Percentiles rank a stretch among this genome's conserved stretches.
These are phyloP conservation scores for Cinnamomum chago DNA, from an alignment of 164 flowering plant species.

Conservation along the genomic window DNA sequence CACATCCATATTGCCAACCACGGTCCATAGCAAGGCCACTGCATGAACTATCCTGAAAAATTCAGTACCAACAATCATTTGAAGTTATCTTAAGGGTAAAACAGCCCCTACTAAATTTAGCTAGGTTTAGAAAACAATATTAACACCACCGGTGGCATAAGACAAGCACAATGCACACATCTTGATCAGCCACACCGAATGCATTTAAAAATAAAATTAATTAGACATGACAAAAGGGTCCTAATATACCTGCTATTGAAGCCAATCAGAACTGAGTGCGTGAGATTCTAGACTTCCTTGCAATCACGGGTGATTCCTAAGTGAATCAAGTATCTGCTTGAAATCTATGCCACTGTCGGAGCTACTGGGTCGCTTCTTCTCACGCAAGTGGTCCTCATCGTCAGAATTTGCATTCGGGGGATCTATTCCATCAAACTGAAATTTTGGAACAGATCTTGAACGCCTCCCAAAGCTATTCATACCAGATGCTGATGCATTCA, in stretches of 20 bases:
- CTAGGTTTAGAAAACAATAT: background rate
- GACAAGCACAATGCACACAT: background rate
- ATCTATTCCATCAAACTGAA: background rate
- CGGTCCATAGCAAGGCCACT: background rate
- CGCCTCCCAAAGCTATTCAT: slow-evolving; percentile 3
- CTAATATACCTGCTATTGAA: background rate
- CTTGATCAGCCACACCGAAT: background rate
- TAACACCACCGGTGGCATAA: background rate
- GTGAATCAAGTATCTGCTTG: slow-evolving; percentile 26
- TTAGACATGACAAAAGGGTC: background rate
- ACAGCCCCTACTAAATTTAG: background rate
- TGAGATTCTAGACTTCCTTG: background rate
- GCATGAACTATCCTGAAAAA: background rate
- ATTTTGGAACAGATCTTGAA: slow-evolving; percentile 6
- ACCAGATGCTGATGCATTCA: slow-evolving; percentile 8
- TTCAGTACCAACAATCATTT: background rate
- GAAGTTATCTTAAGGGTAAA: background rate
- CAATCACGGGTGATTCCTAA: slow-evolving; percentile 13
- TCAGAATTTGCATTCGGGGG: background rate
- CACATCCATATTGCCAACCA: background rate
- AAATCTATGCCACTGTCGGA: slow-evolving; percentile 15
- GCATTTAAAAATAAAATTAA: background rate
- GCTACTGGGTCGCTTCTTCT: background rate
- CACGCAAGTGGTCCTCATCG: background rate
- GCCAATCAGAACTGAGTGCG: background rate